A percentile compares a stretch with the other conserved stretches of the same genome.
These are phyloP conservation scores for Saccharomycopsis synnaedendra DNA, from an alignment of 805 yeast genomes.

Conservation along the genomic window DNA sequence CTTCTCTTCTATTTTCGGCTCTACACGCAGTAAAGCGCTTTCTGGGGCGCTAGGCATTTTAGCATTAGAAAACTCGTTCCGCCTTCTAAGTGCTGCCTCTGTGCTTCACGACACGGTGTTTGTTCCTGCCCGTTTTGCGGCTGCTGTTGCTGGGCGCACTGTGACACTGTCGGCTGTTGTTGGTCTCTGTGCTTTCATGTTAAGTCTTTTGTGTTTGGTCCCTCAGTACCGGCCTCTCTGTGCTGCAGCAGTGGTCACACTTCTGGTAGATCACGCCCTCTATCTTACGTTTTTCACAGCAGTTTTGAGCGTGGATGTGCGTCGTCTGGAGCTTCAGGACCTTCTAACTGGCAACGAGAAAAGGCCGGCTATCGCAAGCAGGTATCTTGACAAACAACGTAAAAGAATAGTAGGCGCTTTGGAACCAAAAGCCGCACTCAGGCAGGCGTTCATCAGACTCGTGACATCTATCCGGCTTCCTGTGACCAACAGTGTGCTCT, in stretches of 20 bases:
- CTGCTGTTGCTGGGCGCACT: constrained; percentile 27
- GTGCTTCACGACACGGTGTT: constrained; percentile 24
- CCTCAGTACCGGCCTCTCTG: constrained; percentile 28
- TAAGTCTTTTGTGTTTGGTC: constrained; percentile 23
- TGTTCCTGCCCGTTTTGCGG: constrained; percentile 29
- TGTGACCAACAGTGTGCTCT: too few species aligned
- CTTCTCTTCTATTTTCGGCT: too few species aligned
- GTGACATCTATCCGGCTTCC: too few species aligned
- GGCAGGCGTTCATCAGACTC: too few species aligned
- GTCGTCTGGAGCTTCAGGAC: constrained; percentile 35
- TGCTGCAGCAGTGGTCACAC: constrained; percentile 33
- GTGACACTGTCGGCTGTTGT: constrained; percentile 28
- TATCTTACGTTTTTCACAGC: constrained; percentile 57
- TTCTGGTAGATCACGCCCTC: constrained; percentile 48
- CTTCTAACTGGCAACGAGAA: not conserved
- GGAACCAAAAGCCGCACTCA: too few species aligned
- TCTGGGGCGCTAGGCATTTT: constrained; percentile 24
- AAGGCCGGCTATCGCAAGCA: not conserved
- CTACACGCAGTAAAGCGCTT: too few species aligned
- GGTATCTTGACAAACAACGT: too few species aligned
- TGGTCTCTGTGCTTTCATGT: constrained; percentile 2
- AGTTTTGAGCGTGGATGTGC: constrained; percentile 54
- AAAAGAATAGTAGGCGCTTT: too few species aligned
- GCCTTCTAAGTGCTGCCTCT: constrained; percentile 30
- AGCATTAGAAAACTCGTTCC: constrained; percentile 36